Evolutionary conservation across 2,329 filamentous ascomycete genomes (phyloP), one percentile per base, ranked within the genome.

Genomic region (Polytolypa hystricis): DNA sequence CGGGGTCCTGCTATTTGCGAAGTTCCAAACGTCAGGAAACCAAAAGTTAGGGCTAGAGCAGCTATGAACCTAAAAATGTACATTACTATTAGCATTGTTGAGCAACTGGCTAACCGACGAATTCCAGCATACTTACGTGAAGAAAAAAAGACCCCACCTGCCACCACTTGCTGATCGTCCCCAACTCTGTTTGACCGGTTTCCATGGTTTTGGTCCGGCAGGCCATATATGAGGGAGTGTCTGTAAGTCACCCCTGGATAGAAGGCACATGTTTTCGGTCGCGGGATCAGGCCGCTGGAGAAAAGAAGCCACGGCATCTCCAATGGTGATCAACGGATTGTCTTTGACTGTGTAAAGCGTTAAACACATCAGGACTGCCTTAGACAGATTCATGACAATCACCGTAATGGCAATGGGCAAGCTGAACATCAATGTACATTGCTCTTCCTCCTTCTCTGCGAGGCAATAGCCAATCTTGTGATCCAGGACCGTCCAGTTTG

Each of bases 241-340:
- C 5, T 38, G 28, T 3, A 36, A 18, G 8, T 42, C 35, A 15
- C 39, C 33, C 16, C 42, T 47, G 2, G 44, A 49, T 2, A 48
- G 35, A 11, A 56, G 36, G 42, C 51, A 47, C 39, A 45, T 32
- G 26, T 43, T 40, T 15, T 44, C 33, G 1, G 54, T 60, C 1
- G 43, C 52, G 0, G 37, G 38, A 41, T 63, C 61, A 0, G 51
- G 52, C 4, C 41, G 20, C 15, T 44, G 44, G 2, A 62, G 42
- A 30, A 63, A 65, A 0, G 57, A 60, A 6, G 53, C 47, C 8
- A 63, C 51, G 0, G 54, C 56, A 41, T 62, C 59, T 4, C 60
- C 60, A 2, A 55, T 45, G 15, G 34, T 36, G 17, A 30, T n/a
- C 2, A 36, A 11, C 2, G 30, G 16, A 12, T 36, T 27, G n/a